A percentile compares a stretch with the other conserved stretches of the same genome.
Evolutionary conservation across 805 yeast species (phyloP).

Genomic region (Jamesozyma spencerorum): DNA sequence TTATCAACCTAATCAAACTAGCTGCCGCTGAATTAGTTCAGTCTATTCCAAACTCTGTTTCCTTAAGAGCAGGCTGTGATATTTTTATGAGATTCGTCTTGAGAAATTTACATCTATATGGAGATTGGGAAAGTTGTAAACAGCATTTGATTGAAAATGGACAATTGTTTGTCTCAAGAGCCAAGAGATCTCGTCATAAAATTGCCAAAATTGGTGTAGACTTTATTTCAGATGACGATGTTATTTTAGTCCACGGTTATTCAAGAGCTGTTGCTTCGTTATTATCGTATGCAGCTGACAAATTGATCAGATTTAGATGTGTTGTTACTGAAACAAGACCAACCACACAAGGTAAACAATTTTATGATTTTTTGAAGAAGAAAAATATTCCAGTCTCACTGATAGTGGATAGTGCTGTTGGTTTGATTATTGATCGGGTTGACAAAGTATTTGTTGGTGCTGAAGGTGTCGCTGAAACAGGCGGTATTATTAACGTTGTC

Average conservation of each 20-base stretch:
- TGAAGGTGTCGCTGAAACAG: conserved; percentile 98
- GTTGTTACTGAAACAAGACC: conserved; percentile 92
- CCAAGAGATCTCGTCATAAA: conserved; percentile 78
- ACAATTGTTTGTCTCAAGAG: conserved; percentile 79
- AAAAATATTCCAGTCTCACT: conserved; percentile 79
- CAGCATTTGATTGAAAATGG: conserved; percentile 89
- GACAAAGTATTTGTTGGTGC: conserved; percentile 96
- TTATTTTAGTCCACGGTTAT: conserved; percentile 78
- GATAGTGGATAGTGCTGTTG: conserved; percentile 89
- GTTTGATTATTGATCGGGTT: conserved; percentile 80
- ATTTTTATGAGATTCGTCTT: conserved; percentile 88
- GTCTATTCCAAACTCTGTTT: conserved; percentile 82
- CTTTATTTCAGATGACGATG: conserved; percentile 89
- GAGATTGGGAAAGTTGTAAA: conserved; percentile 93
- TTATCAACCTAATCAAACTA: conserved; percentile 68
- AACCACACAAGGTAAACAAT: conserved; percentile 58
- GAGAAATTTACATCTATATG: conserved; percentile 70
- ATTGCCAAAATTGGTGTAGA: conserved; percentile 83
- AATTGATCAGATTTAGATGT: conserved; percentile 75
- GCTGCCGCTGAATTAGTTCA: conserved; percentile 68
- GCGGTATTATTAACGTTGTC: conserved; percentile 91
- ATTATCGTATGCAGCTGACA: conserved; percentile 65
- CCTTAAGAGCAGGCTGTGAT: conserved; percentile 95
- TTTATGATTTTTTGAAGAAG: conserved; percentile 58
- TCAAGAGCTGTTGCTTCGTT: conserved; percentile 84